A percentile compares a stretch with the other conserved stretches of the same genome.
These are phyloP conservation scores for Capsicum rhomboideum DNA, from an alignment of 257 asterid genomes.

Conservation along the genomic window DNA sequence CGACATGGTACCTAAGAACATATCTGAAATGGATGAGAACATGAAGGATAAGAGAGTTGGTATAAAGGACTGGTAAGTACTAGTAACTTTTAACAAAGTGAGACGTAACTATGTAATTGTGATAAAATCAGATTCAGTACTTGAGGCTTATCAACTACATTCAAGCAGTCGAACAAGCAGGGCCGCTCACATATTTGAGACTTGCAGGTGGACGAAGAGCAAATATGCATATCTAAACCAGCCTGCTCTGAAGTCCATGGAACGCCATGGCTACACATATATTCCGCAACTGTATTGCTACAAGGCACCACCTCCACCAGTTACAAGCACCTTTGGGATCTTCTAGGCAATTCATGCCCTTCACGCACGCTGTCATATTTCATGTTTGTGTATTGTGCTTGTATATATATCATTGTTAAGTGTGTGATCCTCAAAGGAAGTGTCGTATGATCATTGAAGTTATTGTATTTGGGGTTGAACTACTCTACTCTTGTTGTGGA, in stretches of 20 bases:
- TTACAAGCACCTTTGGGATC: constrained; percentile 11
- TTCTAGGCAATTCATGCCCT: neutral
- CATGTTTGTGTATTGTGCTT: neutral
- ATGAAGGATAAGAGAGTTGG: constrained; percentile 26
- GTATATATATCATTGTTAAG: neutral
- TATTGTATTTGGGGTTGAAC: neutral
- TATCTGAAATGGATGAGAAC: neutral
- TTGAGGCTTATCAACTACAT: neutral
- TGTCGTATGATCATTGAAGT: neutral
- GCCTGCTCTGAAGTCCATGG: constrained; percentile 24
- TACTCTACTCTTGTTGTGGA: neutral
- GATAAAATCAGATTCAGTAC: neutral
- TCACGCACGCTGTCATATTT: neutral
- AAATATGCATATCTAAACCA: constrained; percentile 53
- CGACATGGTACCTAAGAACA: neutral
- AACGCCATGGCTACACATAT: constrained; percentile 18
- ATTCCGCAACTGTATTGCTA: constrained; percentile 16
- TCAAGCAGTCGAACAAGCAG: neutral
- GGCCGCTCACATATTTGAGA: neutral
- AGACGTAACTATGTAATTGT: neutral
- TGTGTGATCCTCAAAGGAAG: neutral
- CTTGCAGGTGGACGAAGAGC: constrained; percentile 71
- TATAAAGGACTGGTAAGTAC: constrained; percentile 50
- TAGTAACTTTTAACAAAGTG: neutral
- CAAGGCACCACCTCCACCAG: constrained; percentile 15